Evolutionary conservation across 192 early-diverging fungal species (phyloP).

Genomic region (Gaertneriomyces sp.): DNA sequence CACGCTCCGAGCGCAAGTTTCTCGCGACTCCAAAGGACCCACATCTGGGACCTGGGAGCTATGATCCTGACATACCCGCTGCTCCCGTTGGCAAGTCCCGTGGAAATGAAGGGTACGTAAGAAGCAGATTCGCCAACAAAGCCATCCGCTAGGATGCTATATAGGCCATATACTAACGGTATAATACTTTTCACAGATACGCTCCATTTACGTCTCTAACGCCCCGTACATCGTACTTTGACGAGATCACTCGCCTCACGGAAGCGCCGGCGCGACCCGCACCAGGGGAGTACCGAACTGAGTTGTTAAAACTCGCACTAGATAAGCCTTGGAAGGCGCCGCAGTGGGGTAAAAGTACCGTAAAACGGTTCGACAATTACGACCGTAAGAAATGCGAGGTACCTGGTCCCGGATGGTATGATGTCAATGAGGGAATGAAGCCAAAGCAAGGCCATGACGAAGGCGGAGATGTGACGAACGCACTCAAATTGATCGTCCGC

Average conservation of each 20-base stretch:
- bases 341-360: slow-evolving; percentile 46
- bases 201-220: slow-evolving; percentile 52
- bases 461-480: neutral
- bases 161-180: neutral
- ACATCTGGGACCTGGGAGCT: slow-evolving; percentile 52
- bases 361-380: slow-evolving; percentile 29
- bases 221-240: slow-evolving; percentile 46
- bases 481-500: slow-evolving; percentile 5
- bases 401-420: slow-evolving; percentile 48
- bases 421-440: neutral
- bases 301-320: slow-evolving; percentile 23
- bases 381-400: slow-evolving; percentile 19
- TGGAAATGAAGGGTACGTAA: slow-evolving; percentile 40
- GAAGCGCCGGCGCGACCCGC: slow-evolving; percentile 27
- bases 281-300: slow-evolving; percentile 44
- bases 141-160: neutral
- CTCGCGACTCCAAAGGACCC: slow-evolving; percentile 45
- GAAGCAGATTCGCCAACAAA: neutral
- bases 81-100: slow-evolving; percentile 45
- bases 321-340: slow-evolving; percentile 40
- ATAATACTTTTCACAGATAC: slow-evolving; percentile 33
- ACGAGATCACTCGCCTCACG: slow-evolving; percentile 23
- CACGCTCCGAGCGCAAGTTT: slow-evolving; percentile 46
- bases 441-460: slow-evolving; percentile 3
- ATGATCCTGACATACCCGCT: slow-evolving; percentile 41